Conservation (phyloP, 768 basidiomycete genomes). For the Lyophyllum atratum region DNA sequence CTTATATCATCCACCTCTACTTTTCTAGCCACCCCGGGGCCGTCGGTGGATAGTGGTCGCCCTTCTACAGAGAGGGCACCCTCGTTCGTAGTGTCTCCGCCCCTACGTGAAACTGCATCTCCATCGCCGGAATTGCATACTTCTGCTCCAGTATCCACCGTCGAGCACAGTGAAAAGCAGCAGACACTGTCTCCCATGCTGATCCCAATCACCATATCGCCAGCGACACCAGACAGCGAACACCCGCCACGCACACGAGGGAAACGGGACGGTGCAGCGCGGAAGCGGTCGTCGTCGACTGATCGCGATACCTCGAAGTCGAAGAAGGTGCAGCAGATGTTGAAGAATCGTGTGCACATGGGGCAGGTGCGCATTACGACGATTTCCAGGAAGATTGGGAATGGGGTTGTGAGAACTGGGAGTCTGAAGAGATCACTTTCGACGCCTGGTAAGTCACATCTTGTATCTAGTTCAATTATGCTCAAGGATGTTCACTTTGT, state of each 20-base stretch:
- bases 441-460: conserved; percentile 57
- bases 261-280: conserved; percentile 3
- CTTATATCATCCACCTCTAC: not conserved
- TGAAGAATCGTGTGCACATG: conserved; percentile 75
- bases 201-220: conserved; percentile 61
- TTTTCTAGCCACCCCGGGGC: conserved; percentile 13
- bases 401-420: conserved; percentile 61
- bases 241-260: not conserved
- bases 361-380: conserved; percentile 72
- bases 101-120: not conserved
- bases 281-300: conserved; percentile 40
- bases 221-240: conserved; percentile 53
- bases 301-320: conserved; percentile 54
- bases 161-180: conserved; percentile 6
- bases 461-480: not conserved
- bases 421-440: conserved; percentile 62
- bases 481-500: not conserved
- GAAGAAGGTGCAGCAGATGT: conserved; percentile 75
- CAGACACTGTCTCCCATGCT: conserved; percentile 23
- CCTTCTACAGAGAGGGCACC: conserved; percentile 6
- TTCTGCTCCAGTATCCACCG: not conserved
- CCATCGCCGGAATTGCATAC: conserved; percentile 1
- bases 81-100: conserved; percentile 7
- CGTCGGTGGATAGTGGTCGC: conserved; percentile 18
- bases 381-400: conserved; percentile 76